Percentiles rank a stretch among this genome's conserved stretches.
These are phyloP conservation scores for Cardamine chenopodiifolia DNA, from an alignment of 345 rosid genomes.

Conservation along the genomic window DNA sequence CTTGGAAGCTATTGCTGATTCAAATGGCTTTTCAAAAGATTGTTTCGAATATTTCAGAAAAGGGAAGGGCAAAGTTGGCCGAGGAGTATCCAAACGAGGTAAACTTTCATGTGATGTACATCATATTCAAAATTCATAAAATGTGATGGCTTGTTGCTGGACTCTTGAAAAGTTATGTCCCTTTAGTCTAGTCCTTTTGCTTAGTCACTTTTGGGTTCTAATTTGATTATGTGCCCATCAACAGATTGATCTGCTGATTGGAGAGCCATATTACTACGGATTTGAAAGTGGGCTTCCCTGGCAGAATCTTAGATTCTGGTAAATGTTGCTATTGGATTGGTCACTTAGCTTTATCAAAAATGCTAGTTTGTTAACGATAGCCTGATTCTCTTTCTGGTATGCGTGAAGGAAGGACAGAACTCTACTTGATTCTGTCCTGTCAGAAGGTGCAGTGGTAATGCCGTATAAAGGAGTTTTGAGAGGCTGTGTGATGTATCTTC, in stretches of 20 bases:
- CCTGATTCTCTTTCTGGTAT: conserved; percentile 26
- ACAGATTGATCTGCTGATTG: conserved; percentile 83
- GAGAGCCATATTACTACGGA: conserved; percentile 83
- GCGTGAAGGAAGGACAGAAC: conserved; percentile 77
- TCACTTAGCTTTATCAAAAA: conserved; percentile 12
- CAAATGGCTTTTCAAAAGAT: conserved; percentile 63
- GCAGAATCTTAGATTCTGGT: conserved; percentile 97
- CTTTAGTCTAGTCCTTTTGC: background rate
- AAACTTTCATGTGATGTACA: conserved; percentile 9
- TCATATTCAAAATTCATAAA: background rate
- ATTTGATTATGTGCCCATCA: conserved; percentile 19
- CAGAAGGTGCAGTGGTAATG: conserved; percentile 63
- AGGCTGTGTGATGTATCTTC: conserved; percentile 84
- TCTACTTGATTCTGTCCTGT: conserved; percentile 61
- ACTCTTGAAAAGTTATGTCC: conserved; percentile 19
- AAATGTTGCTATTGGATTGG: conserved; percentile 27
- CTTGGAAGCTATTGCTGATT: conserved; percentile 62
- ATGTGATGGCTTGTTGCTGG: conserved; percentile 1
- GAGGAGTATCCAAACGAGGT: conserved; percentile 64
- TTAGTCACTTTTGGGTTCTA: background rate
- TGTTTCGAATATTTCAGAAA: conserved; percentile 53
- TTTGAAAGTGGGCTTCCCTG: conserved; percentile 85
- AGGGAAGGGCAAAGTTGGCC: conserved; percentile 47
- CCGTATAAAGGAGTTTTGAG: conserved; percentile 81
- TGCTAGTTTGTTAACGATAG: conserved; percentile 12